A percentile compares a stretch with the other conserved stretches of the same genome.
phyloP scores from a whole-genome alignment of 352 stramenopile species.

The Pythium rhizo-oryzae region DNA sequence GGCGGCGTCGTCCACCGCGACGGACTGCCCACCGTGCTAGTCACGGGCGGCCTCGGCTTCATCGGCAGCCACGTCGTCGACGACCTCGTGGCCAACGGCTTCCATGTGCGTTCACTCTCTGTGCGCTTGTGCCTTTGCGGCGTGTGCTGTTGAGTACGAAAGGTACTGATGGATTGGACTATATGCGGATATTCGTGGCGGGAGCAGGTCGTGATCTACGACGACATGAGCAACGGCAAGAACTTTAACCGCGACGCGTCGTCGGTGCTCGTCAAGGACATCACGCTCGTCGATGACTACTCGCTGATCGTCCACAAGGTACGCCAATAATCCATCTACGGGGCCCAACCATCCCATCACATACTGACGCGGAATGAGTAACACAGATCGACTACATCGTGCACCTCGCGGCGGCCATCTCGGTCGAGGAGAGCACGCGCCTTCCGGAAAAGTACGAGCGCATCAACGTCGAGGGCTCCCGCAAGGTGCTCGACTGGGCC shows the following conservation, averaged over 20 bases:
- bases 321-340: not conserved
- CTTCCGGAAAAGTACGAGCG: constrained; percentile 86
- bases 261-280: constrained; percentile 82
- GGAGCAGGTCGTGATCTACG: constrained; percentile 87
- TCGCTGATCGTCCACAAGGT: constrained; percentile 83
- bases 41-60: constrained; percentile 82
- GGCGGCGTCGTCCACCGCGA: constrained; percentile 34
- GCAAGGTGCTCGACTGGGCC: constrained; percentile 82
- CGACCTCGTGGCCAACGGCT: constrained; percentile 72
- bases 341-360: too few relatives aligned
- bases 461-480: constrained; percentile 83
- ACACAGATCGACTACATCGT: constrained; percentile 80
- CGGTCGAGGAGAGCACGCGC: constrained; percentile 83
- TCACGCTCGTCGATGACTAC: constrained; percentile 80
- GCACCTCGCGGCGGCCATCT: constrained; percentile 82
- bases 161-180: not conserved
- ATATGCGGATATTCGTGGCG: too few relatives aligned
- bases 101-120: constrained; percentile 68
- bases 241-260: constrained; percentile 79
- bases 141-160: too few relatives aligned
- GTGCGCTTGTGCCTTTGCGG: too few relatives aligned
- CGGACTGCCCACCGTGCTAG: constrained; percentile 62
- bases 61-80: constrained; percentile 88
- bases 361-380: too few relatives aligned
- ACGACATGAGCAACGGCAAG: constrained; percentile 89